A percentile compares a stretch with the other conserved stretches of the same genome.
phyloP scores from a whole-genome alignment of 805 yeast species.

The Sporopachydermia lactativora region DNA sequence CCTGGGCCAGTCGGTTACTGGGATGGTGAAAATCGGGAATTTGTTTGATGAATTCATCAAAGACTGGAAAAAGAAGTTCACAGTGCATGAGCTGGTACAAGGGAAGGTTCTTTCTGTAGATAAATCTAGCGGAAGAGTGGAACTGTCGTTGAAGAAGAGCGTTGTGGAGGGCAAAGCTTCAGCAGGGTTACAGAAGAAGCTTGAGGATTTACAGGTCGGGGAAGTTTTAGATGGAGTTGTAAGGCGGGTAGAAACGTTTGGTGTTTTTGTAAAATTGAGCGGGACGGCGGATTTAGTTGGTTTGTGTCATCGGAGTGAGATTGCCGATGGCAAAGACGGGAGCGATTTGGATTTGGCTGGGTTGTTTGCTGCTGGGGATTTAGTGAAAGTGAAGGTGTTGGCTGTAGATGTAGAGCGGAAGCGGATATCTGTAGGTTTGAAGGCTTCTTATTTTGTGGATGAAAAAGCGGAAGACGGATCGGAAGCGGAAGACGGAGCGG shows the following conservation, averaged over 20 bases:
- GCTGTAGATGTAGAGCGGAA: constrained; percentile 48
- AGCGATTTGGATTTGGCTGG: constrained; percentile 41
- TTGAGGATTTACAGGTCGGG: constrained; percentile 56
- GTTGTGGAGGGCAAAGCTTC: constrained; percentile 61
- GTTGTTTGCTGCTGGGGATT: constrained; percentile 79
- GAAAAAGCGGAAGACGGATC: constrained; percentile 22
- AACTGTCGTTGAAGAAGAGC: constrained; percentile 68
- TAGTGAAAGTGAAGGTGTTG: constrained; percentile 74
- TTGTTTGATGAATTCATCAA: constrained; percentile 68
- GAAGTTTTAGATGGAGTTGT: constrained; percentile 68
- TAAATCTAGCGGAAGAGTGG: constrained; percentile 41
- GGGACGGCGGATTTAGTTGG: constrained; percentile 69
- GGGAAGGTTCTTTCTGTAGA: constrained; percentile 49
- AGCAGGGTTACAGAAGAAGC: constrained; percentile 32
- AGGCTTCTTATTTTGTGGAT: constrained; percentile 69
- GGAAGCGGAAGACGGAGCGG: constrained; percentile 18
- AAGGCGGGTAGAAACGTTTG: constrained; percentile 68
- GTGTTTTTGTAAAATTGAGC: constrained; percentile 77
- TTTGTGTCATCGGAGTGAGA: constrained; percentile 73
- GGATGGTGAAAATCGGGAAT: constrained; percentile 69
- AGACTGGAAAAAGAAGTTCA: constrained; percentile 77
- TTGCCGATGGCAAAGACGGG: constrained; percentile 45
- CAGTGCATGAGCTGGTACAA: constrained; percentile 53
- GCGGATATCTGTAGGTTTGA: constrained; percentile 81
- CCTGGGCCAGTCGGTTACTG: constrained; percentile 56